Conservation (phyloP, 257 asterid species). For the Linderniella brevidens region DNA sequence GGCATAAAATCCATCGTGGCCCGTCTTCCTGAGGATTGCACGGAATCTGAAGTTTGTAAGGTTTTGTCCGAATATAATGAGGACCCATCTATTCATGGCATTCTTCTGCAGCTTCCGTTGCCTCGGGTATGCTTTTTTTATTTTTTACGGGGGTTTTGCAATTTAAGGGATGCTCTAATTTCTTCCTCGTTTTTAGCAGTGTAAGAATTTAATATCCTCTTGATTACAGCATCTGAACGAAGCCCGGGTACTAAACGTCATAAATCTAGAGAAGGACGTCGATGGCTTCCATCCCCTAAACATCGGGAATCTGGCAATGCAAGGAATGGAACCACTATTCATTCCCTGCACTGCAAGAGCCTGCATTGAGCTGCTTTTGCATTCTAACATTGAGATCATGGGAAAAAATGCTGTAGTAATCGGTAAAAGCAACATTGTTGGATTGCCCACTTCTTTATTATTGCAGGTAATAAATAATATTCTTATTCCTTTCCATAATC, state of each 20-base stretch:
- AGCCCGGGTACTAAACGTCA: conserved; percentile 26
- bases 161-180: neutral
- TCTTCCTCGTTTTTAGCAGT: too few species aligned
- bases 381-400: conserved; percentile 32
- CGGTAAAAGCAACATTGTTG: conserved; percentile 86
- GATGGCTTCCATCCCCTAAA: conserved; percentile 65
- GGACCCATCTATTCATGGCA: conserved; percentile 66
- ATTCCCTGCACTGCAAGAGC: conserved; percentile 66
- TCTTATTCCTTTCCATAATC: neutral
- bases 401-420: conserved; percentile 65
- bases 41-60: conserved; percentile 37
- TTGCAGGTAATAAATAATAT: conserved; percentile 40
- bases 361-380: conserved; percentile 53
- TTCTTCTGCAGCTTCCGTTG: conserved; percentile 87
- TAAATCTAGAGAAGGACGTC: conserved; percentile 50
- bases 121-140: conserved; percentile 53
- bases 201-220: too few species aligned
- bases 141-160: conserved; percentile 1
- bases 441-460: conserved; percentile 62
- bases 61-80: conserved; percentile 39
- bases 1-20: conserved; percentile 47
- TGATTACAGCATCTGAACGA: conserved; percentile 41
- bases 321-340: conserved; percentile 55
- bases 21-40: conserved; percentile 48
- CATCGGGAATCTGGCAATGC: conserved; percentile 51